These are phyloP conservation scores for Beauveria sp. DNA, from an alignment of 2,329 filamentous ascomycete genomes.

Conservation along the genomic window DNA sequence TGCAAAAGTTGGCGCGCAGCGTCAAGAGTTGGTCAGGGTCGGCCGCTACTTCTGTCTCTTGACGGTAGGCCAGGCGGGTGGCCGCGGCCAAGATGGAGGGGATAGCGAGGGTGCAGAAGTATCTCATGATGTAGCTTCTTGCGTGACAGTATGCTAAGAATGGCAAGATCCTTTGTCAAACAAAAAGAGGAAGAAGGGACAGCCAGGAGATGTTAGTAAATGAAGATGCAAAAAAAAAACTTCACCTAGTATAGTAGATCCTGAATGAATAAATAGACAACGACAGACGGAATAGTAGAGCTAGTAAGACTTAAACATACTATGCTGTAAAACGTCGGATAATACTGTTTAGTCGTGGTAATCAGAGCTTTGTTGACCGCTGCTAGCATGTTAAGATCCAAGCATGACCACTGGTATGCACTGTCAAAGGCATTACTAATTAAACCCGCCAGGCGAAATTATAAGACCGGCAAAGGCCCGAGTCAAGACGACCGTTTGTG, in stretches of 20 bases:
- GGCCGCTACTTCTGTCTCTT: too few species aligned
- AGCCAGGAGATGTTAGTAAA: neutral
- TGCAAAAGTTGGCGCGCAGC: neutral
- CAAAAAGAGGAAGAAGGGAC: neutral
- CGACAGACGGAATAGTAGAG: neutral
- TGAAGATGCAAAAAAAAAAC: neutral
- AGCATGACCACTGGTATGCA: neutral
- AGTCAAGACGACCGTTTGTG: neutral
- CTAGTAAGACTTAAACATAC: neutral
- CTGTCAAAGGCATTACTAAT: neutral
- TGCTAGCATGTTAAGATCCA: neutral
- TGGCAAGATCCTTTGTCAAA: neutral
- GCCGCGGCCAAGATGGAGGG: too few species aligned
- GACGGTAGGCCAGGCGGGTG: too few species aligned
- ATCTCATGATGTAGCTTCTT: neutral
- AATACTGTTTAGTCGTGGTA: neutral
- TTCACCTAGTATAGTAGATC: neutral
- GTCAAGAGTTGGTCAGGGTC: neutral
- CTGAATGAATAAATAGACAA: neutral
- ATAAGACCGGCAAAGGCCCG: neutral
- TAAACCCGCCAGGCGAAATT: neutral
- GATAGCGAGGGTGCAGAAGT: too few species aligned
- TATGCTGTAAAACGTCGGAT: neutral
- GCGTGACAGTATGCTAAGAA: neutral
- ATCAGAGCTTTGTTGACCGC: neutral